Percentiles rank a stretch among this genome's conserved stretches.
Evolutionary conservation across 2,329 filamentous ascomycete species (phyloP).

Genomic region (Dothistroma pini): DNA sequence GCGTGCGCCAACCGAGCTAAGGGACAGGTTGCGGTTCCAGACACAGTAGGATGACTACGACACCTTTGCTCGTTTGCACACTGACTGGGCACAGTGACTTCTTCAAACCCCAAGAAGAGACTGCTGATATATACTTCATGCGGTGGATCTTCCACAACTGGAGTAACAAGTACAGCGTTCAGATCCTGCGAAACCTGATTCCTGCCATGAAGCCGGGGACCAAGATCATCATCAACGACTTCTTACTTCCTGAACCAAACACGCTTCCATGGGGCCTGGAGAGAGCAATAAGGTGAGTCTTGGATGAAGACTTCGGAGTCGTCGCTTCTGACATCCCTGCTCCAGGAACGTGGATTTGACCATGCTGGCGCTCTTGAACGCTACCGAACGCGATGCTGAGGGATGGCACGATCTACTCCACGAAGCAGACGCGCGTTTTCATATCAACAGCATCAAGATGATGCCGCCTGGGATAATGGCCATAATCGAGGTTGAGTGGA

Average conservation of each 20-base stretch:
- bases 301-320: background rate
- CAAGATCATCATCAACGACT: constrained; percentile 25
- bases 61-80: background rate
- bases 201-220: constrained; percentile 19
- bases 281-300: constrained; percentile 4
- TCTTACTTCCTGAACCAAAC: constrained; percentile 15
- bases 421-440: constrained; percentile 5
- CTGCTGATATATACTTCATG: constrained; percentile 31
- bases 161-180: constrained; percentile 20
- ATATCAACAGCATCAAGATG: constrained; percentile 6
- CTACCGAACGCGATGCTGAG: constrained; percentile 4
- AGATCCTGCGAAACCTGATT: constrained; percentile 20
- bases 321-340: background rate
- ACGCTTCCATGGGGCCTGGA: constrained; percentile 1
- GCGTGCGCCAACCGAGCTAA: background rate
- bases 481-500: constrained; percentile 4
- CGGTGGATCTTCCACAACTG: constrained; percentile 26
- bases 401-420: constrained; percentile 7
- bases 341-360: constrained; percentile 6
- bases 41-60: background rate
- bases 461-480: constrained; percentile 9
- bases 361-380: constrained; percentile 9
- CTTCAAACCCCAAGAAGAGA: constrained; percentile 28
- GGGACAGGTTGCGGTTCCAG: background rate
- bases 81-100: constrained; percentile 18